Evolutionary conservation across 768 basidiomycete species (phyloP), one percentile per base, ranked within the genome.

Genomic region (Pisolithus marmoratus): DNA sequence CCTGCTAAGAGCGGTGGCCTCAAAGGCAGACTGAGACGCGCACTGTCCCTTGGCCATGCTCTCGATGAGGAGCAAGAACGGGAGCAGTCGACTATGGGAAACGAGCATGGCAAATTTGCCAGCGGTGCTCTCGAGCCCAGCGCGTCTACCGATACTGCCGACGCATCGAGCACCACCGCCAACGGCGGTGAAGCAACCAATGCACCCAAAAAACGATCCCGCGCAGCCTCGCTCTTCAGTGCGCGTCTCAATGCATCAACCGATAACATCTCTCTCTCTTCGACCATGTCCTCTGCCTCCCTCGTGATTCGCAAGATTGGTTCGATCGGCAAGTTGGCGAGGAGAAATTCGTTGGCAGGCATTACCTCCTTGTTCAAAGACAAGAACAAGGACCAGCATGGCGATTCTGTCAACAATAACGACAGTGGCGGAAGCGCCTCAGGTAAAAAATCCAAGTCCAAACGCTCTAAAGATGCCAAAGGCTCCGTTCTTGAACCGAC

Each of bases 261-360:
- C 40, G 94, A 95, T 69, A 96, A 95, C 68, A 95, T 98, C 58
- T 96, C 94, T 24, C 80, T 98, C 37, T 89, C 87, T 19, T 94
- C 90, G 8, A 96, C 95, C 42, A 94, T 96, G 60, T 90, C 87
- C 56, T 91, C 88, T 47, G 95, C 95, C 20, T 92, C 89, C 41
- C 87, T 97, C 66, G 95, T 98, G 81, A 94, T 96, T 61, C 82
- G 94, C 58, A 98, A 96, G 73, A 83, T 98, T 44, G 90, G 94
- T 3, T 84, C 84, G 37, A 85, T 96, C 71, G 90, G 91, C 29
- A 91, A 89, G 69, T 78, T 96, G 15, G 90, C 92, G 8, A 73
- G 93, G 47, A 77, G 93, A 41, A 95, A 94, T 64, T 92, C 90
- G 36, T 71, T 97, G 38, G 87, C 89, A 49, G 88, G 92, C 26